phyloP scores from a whole-genome alignment of 495 filamentous ascomycete species.

The Penicillium lagena region DNA sequence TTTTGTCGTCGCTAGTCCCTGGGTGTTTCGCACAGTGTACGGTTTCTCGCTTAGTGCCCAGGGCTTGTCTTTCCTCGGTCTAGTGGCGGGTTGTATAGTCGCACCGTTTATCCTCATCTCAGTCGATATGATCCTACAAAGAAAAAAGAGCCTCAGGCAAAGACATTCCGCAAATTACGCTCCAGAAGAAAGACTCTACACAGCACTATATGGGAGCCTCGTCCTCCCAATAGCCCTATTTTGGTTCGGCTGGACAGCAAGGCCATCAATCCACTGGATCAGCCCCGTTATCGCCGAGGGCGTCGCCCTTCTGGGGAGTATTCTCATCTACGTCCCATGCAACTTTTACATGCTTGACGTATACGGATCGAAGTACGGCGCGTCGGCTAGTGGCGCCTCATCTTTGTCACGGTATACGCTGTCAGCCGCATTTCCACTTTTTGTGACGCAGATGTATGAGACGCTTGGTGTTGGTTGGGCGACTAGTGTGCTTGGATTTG shows the following conservation, averaged over 20 bases:
- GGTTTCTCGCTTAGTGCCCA: slow-evolving; percentile 16
- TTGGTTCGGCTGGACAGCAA: slow-evolving; percentile 44
- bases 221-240: slow-evolving; percentile 41
- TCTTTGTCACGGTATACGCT: slow-evolving; percentile 53
- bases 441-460: slow-evolving; percentile 42
- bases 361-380: slow-evolving; percentile 49
- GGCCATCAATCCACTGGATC: slow-evolving; percentile 42
- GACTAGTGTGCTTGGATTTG: slow-evolving; percentile 36
- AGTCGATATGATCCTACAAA: slow-evolving; percentile 12
- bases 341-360: slow-evolving; percentile 50
- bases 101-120: slow-evolving; percentile 10
- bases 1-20: slow-evolving; percentile 27
- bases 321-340: slow-evolving; percentile 11
- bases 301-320: slow-evolving; percentile 5
- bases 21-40: slow-evolving; percentile 28
- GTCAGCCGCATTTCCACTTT: slow-evolving; percentile 60
- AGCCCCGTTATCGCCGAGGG: slow-evolving; percentile 30
- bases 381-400: slow-evolving; percentile 56
- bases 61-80: slow-evolving; percentile 16
- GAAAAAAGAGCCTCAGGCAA: slow-evolving; percentile 1
- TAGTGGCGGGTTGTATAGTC: slow-evolving; percentile 4
- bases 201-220: slow-evolving; percentile 38
- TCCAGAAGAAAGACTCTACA: slow-evolving; percentile 35
- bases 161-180: background rate
- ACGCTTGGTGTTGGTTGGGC: slow-evolving; percentile 53